Evolutionary conservation across 805 yeast genomes (phyloP).

Genomic region (Myxozyma melibiosi): DNA sequence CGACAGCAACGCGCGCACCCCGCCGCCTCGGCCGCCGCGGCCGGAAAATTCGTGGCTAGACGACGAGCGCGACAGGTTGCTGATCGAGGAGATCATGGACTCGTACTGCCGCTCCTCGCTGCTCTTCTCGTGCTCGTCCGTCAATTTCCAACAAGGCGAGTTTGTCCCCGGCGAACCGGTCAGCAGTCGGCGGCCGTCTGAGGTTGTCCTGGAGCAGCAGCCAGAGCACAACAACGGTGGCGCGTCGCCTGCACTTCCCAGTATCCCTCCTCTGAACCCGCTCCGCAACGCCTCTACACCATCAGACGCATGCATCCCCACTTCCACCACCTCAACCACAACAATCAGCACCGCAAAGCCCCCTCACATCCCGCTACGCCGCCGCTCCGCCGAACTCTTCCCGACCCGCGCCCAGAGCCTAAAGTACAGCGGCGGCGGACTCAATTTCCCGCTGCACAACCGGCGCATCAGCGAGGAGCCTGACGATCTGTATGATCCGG

Average conservation of each 20-base stretch:
- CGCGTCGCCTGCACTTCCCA: not conserved
- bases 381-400: not conserved
- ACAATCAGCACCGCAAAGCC: no score
- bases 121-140: constrained; percentile 6
- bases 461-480: constrained; percentile 25
- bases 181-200: constrained; percentile 23
- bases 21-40: constrained; percentile 27
- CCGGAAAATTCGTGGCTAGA: constrained; percentile 21
- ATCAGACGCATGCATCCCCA: no score
- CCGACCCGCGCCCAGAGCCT: constrained; percentile 17
- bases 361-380: constrained; percentile 1
- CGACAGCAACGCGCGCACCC: not conserved
- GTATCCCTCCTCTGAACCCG: constrained; percentile 5
- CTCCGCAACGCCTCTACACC: not conserved
- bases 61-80: constrained; percentile 10
- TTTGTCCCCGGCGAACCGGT: constrained; percentile 1
- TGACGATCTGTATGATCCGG: constrained; percentile 1
- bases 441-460: constrained; percentile 7
- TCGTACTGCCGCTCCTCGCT: constrained; percentile 21
- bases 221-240: not conserved
- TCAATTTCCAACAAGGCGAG: constrained; percentile 1
- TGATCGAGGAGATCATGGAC: constrained; percentile 22
- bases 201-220: not conserved
- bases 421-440: constrained; percentile 5
- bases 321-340: no score